Percentiles rank a stretch among this genome's conserved stretches.
These are phyloP conservation scores for Musa acuminata DNA, from an alignment of 176 grass and related monocot species.

Conservation along the genomic window DNA sequence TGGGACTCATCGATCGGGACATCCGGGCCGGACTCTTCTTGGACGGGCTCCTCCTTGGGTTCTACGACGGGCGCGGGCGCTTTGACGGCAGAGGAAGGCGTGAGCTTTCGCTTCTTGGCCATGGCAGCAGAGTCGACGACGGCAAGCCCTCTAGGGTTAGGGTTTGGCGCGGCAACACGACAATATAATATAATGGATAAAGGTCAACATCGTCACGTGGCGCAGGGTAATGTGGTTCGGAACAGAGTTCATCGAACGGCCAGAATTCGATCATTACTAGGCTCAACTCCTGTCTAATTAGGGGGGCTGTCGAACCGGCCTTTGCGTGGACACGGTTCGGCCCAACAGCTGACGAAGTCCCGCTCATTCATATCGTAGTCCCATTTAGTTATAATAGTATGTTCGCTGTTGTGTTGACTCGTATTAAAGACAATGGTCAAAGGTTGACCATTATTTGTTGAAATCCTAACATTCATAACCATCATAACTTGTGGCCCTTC, in stretches of 20 bases:
- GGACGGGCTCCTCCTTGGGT: background rate
- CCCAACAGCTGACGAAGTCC: too few species aligned
- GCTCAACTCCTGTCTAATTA: too few species aligned
- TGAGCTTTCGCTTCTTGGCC: constrained; percentile 93
- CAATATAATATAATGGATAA: background rate
- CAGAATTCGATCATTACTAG: background rate
- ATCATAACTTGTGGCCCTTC: too few species aligned
- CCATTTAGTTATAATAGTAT: too few species aligned
- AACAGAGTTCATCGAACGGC: background rate
- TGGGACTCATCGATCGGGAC: background rate
- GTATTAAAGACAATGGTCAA: too few species aligned
- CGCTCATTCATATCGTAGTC: too few species aligned
- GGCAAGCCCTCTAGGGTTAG: constrained; percentile 21
- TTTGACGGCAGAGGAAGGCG: background rate
- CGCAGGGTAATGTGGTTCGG: background rate
- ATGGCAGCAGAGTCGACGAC: constrained; percentile 27
- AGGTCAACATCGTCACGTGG: too few species aligned
- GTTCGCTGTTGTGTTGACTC: too few species aligned
- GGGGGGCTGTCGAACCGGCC: too few species aligned
- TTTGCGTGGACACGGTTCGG: too few species aligned
- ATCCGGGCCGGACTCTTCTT: background rate
- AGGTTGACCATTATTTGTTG: too few species aligned
- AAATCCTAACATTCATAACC: too few species aligned
- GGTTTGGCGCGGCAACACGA: constrained; percentile 23
- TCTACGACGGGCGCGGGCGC: background rate